Evolutionary conservation across 768 basidiomycete genomes (phyloP), one percentile per base, ranked within the genome.

Genomic region (Rhodotorula toruloides): DNA sequence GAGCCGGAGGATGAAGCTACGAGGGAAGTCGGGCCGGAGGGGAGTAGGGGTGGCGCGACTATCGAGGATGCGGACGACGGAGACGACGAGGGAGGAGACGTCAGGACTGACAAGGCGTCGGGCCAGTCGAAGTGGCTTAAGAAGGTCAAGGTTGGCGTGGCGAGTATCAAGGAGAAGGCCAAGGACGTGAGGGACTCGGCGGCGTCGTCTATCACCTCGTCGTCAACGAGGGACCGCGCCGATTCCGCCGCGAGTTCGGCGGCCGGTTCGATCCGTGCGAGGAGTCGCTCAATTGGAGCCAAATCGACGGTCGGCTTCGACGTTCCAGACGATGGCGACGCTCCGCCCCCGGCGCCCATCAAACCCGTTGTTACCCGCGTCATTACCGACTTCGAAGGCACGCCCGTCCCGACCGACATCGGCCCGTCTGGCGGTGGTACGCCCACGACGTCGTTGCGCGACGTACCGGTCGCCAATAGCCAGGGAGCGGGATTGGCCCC

Each of bases 81-180:
- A 14, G 48, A 50, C 48, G 57, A 39, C 22, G 54, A 32, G 4
- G 58, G 31, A 14, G n/a, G 31, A 4, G 58, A 50, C 46, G 47
- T 16, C 12, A 39, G 29, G 31, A 37, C n/a, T 9, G 46, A 27
- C 34, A 34, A 25, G 2, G 47, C 39, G 29, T 16, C 6, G 10
- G 50, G 50, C 9, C 47, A 60, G 34, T 61, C 66, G 4, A 67
- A 67, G 36, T 67, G 66, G 66, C 46, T 67, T 44, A 19, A 40
- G 14, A 62, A 58, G 31, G 56, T 67, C 49, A 67, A 67, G 54
- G 60, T 53, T 11, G 48, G 49, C 25, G 66, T 57, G 3, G 29
- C 66, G 25, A 53, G 42, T 27, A 58, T 67, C 61, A 62, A 63
- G 50, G 66, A 67, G 34, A 67, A 67, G 56, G 56, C 66, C 3